Percentiles rank a stretch among this genome's conserved stretches.
phyloP scores from a whole-genome alignment of 2,329 filamentous ascomycete genomes.

The Arthroderma sp. region DNA sequence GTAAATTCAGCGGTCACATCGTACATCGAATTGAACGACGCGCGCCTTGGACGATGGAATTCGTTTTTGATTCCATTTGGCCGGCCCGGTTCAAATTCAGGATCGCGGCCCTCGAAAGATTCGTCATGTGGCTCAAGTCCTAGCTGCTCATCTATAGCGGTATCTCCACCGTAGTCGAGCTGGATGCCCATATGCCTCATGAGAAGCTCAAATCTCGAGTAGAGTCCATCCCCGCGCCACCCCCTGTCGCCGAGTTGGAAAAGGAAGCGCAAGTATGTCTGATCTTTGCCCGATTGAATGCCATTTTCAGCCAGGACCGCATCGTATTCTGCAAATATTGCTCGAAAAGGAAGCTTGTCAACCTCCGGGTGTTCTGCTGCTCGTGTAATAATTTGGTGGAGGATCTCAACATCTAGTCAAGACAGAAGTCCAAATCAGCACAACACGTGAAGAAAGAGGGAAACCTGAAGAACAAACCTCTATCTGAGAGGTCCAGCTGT shows the following conservation, averaged over 20 bases:
- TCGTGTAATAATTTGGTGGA: constrained; percentile 61
- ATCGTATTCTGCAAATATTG: constrained; percentile 72
- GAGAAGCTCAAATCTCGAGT: constrained; percentile 57
- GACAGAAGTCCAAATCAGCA: constrained; percentile 2
- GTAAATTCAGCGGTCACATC: constrained; percentile 42
- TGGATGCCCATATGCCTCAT: constrained; percentile 58
- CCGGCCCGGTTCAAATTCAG: constrained; percentile 2
- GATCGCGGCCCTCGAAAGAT: constrained; percentile 7
- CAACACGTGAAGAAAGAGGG: background rate
- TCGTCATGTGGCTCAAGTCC: constrained; percentile 15
- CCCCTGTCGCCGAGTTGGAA: constrained; percentile 58
- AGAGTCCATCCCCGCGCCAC: constrained; percentile 44
- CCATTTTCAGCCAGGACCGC: constrained; percentile 57
- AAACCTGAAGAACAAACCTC: constrained; percentile 34
- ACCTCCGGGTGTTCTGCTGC: constrained; percentile 55
- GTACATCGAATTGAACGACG: constrained; percentile 41
- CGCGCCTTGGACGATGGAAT: constrained; percentile 29
- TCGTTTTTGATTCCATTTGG: constrained; percentile 6
- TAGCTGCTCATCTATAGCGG: constrained; percentile 24
- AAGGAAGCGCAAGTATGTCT: constrained; percentile 62
- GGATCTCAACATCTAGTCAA: constrained; percentile 56
- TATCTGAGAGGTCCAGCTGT: constrained; percentile 42
- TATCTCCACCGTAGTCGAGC: constrained; percentile 45
- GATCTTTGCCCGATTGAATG: constrained; percentile 58
- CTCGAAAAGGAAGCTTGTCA: constrained; percentile 56